These are phyloP conservation scores for Leccinum imitatum DNA, from an alignment of 768 basidiomycete species.

Conservation along the genomic window DNA sequence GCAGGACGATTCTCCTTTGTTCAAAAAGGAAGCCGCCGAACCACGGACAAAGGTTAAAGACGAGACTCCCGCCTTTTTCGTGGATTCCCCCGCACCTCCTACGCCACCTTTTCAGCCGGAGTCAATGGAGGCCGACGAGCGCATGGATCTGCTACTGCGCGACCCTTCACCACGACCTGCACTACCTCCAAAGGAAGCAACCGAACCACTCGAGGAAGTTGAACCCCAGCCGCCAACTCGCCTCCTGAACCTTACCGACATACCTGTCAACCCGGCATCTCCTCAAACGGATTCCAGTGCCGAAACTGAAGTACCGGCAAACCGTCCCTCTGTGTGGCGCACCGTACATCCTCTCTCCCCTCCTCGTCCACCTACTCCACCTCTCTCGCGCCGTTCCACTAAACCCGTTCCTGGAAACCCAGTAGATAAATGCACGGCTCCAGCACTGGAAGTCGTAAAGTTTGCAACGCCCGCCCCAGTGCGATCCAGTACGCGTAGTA, in stretches of 20 bases:
- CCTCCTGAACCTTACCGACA: background rate
- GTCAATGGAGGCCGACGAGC: background rate
- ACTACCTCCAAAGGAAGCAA: background rate
- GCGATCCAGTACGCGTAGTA: background rate
- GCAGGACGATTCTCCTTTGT: background rate
- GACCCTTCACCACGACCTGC: background rate
- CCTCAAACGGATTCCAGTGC: background rate
- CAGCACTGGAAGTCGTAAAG: background rate
- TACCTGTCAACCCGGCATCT: background rate
- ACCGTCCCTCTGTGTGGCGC: background rate
- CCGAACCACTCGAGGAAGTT: background rate
- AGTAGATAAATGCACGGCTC: background rate
- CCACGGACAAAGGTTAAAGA: background rate
- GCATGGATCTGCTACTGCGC: background rate
- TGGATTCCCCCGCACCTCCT: background rate
- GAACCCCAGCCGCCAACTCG: background rate
- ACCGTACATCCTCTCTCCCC: background rate
- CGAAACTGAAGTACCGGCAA: background rate
- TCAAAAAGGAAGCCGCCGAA: background rate
- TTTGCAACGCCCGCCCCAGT: background rate
- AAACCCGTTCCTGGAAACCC: background rate
- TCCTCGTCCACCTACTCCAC: slow-evolving; percentile 13
- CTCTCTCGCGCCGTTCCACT: background rate
- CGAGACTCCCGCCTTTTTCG: background rate
- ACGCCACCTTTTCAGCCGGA: background rate